Evolutionary conservation across 78 protist genomes (phyloP), one percentile per base, ranked within the genome.

Genomic region (Dictyostelium brefeldianum): DNA sequence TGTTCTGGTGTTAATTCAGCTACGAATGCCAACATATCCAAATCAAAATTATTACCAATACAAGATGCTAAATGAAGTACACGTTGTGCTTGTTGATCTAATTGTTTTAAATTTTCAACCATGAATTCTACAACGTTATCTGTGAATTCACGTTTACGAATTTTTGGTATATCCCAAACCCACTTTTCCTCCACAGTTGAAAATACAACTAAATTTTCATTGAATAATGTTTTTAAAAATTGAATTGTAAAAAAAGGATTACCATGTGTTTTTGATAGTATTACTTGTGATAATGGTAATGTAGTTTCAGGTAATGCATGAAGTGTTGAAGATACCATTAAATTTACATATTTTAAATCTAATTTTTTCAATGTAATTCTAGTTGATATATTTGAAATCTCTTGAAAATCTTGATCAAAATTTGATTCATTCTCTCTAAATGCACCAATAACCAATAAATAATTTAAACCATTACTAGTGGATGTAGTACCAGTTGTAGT

Each of bases 351-450:
- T 4, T 31, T 71, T n/a, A 77, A 47, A 48, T 80, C 78, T 41
- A 90, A 25, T 27, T 73, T 57, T n/a, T 90, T 80, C 22, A 79
- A 80, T 25, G 3, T 29, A 4, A 90, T 59, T 80, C 59, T 54
- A 18, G 62, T 79, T 8, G 79, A n/a, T n/a, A 36, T 73, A 67
- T 80, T 22, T 47, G 22, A 47, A 25, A 50, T 6, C 10, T 36
- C 89, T 5, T 9, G 15, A 64, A 31, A 41, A 71, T 47, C 74
- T 22, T 43, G 47, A 43, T 36, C 79, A 41, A 41, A 27, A 18
- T 73, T 50, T 20, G 74, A 12, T 67, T 78, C 89, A 59, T 90
- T 90, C 65, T 90, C 94, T 80, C 94, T 57, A 48, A 73, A 90
- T 43, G 94, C 94, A 36, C 89, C 89, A 56, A 81, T 89, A 1